phyloP scores from a whole-genome alignment of 768 basidiomycete genomes.

The Russula lepida region DNA sequence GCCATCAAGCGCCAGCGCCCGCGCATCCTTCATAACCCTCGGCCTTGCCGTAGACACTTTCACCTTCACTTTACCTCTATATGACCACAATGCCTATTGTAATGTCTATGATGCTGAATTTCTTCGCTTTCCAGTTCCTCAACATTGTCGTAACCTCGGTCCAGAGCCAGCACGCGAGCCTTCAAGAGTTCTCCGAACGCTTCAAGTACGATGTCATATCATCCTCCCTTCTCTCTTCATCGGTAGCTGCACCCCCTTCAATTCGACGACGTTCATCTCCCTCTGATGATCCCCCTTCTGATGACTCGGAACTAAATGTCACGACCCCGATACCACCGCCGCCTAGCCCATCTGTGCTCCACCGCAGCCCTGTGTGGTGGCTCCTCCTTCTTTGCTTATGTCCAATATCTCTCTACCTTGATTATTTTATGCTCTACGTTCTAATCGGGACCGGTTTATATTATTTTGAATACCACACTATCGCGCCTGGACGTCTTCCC shows the following conservation, averaged over 20 bases:
- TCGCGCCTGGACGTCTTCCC: background rate
- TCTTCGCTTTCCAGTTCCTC: constrained; percentile 9
- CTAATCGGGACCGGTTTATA: constrained; percentile 12
- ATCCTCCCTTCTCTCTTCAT: constrained; percentile 21
- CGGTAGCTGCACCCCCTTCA: constrained; percentile 13
- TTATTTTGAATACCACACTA: constrained; percentile 3
- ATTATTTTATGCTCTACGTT: constrained; percentile 10
- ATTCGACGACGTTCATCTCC: constrained; percentile 12
- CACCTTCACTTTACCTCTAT: background rate
- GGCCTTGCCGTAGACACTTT: background rate
- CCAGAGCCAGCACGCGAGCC: constrained; percentile 4
- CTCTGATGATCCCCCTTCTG: background rate
- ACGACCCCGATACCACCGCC: background rate
- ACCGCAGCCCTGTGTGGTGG: background rate
- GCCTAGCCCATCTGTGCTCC: background rate
- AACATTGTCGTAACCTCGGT: constrained; percentile 5
- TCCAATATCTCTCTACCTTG: constrained; percentile 13
- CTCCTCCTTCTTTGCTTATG: constrained; percentile 9
- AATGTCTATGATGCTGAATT: constrained; percentile 3
- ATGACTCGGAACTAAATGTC: background rate
- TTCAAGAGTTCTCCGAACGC: constrained; percentile 18
- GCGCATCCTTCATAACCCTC: background rate
- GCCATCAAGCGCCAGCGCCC: background rate
- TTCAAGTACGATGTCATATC: constrained; percentile 23
- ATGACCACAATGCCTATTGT: background rate